Base-by-base conservation (phyloP, 2,329 filamentous ascomycete species). In the Macrophomina phaseolina region DNA sequence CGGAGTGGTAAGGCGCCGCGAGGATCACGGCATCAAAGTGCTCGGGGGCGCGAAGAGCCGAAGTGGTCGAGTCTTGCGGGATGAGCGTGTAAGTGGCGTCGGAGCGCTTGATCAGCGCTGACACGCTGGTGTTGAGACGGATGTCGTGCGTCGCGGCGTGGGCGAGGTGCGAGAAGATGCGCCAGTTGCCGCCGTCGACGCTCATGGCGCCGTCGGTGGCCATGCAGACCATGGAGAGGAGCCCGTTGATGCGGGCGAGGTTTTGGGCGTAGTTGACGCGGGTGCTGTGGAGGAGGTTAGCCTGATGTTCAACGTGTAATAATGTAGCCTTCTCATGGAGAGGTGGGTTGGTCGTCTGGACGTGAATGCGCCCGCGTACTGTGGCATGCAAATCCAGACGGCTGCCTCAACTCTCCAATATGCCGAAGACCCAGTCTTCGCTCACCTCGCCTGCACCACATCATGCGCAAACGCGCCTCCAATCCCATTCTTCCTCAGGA, bases 221-320 rank as follows among this genome's bases (percentile, higher is more conserved):
- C 88, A 98, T 92, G 51, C 93, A 94, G 2, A 96, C 91, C 90
- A 97, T 93, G 1, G 94, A 89, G 73, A 96, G 93, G 1, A 99
- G 80, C 0, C 93, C 95, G 73, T 98, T 94, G 56, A 98, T 95
- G 42, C 88, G 82, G n/a, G 83, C 86, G 12, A 98, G 79, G 71
- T 98, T 97, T 58, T 94, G 92, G 0, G 91, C 95, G 79, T 97
- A 99, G 78, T 98, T 98, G 69, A 97, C 94, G 23, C 95, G 86
- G 0, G 95, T 97, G 67, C 89, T 91, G 1, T 30, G 12, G 34
- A 8, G 32, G 36, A 16, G 36, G 46, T 49, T 45, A 23, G 64
- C 46, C 30, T 1, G 18, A 2, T n/a, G n/a, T n/a, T 11, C 30
- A 16, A 30, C 28, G 12, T 18, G 14, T 32, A 3, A 16, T 53